phyloP scores from a whole-genome alignment of 495 filamentous ascomycete species.

The Massariosphaeria phaeospora region DNA sequence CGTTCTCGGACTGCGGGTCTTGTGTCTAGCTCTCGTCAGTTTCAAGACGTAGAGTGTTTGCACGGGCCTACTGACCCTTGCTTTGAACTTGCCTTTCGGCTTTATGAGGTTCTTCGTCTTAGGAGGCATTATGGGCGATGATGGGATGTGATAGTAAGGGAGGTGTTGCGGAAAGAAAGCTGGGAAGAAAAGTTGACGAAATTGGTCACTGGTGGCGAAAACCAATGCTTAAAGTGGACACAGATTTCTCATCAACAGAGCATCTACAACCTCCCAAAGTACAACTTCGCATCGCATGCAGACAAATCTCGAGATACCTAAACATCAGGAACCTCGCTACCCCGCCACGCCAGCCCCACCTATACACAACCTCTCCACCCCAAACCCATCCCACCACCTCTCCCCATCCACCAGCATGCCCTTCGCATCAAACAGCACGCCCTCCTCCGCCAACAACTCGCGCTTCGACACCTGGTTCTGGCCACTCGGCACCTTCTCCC shows the following conservation, averaged over 20 bases:
- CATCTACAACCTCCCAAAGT: background rate
- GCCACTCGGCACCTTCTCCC: constrained; percentile 47
- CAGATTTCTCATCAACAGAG: constrained; percentile 9
- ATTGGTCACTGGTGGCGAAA: no score
- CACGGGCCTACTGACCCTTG: background rate
- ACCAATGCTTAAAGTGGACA: no score
- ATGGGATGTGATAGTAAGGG: background rate
- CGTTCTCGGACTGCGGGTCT: constrained; percentile 56
- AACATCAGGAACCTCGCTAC: background rate
- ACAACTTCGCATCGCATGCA: background rate
- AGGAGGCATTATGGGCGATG: constrained; percentile 24
- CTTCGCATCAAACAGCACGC: constrained; percentile 46
- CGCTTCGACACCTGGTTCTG: constrained; percentile 47
- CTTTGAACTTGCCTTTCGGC: constrained; percentile 11
- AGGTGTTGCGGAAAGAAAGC: background rate
- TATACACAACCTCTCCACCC: constrained; percentile 14
- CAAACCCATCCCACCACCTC: constrained; percentile 44
- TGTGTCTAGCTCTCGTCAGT: constrained; percentile 26
- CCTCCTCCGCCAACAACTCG: constrained; percentile 45
- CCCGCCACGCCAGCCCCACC: background rate
- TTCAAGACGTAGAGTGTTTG: background rate
- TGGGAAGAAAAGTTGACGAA: background rate
- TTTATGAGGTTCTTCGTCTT: constrained; percentile 25
- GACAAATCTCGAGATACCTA: no score
- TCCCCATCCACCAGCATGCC: constrained; percentile 43